phyloP scores from a whole-genome alignment of 306 rosid species.

The peach (Prunus persica) region DNA sequence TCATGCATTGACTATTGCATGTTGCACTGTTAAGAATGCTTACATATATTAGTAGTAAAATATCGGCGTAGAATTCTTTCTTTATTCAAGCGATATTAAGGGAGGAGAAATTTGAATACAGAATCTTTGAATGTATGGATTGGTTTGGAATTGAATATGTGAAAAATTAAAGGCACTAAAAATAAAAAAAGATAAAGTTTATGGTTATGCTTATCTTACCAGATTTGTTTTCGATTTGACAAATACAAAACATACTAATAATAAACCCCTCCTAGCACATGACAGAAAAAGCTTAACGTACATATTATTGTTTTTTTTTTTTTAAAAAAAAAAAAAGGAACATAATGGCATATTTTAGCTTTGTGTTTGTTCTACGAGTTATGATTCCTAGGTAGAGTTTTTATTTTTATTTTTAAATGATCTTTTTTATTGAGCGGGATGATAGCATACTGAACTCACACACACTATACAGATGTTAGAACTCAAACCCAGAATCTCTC shows the following conservation, averaged over 20 bases:
- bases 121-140: fast-evolving
- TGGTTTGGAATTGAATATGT: not conserved
- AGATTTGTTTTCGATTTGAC: not conserved
- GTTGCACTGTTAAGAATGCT: not conserved
- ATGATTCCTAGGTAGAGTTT: not conserved
- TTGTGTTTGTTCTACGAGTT: not conserved
- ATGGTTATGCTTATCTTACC: not conserved
- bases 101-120: too few species aligned
- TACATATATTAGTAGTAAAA: not conserved
- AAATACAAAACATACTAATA: not conserved
- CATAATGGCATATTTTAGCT: not conserved
- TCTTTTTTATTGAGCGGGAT: fast-evolving
- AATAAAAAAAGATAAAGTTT: not conserved
- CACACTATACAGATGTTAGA: too few species aligned
- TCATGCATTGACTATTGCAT: not conserved
- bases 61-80: too few species aligned
- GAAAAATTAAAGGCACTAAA: not conserved
- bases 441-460: too few species aligned
- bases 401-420: too few species aligned
- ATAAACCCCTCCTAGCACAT: not conserved
- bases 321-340: not conserved
- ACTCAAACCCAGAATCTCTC: fast-evolving
- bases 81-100: too few species aligned
- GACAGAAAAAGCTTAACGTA: not conserved
- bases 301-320: not conserved